These are phyloP conservation scores for Tieghemostelium lacteum DNA, from an alignment of 78 protist genomes.

Conservation along the genomic window DNA sequence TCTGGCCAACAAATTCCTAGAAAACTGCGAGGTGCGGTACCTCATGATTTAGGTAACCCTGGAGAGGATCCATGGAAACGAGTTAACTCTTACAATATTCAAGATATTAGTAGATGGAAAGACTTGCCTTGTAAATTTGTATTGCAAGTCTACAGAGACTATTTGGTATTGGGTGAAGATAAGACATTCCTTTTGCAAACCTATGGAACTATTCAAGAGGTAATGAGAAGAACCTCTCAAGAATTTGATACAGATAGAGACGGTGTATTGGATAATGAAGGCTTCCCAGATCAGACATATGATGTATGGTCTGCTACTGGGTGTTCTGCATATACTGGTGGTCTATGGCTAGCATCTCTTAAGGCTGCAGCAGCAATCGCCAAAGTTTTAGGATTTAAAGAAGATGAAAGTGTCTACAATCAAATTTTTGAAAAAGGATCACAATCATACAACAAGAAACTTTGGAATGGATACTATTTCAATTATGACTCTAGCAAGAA, in stretches of 20 bases:
- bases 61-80: conserved; percentile 86
- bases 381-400: conserved; percentile 40
- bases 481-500: conserved; percentile 52
- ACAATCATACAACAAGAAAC: conserved; percentile 26
- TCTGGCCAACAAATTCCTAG: conserved; percentile 64
- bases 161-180: conserved; percentile 34
- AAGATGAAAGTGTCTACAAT: conserved; percentile 48
- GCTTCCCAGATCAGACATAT: conserved; percentile 88
- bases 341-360: conserved; percentile 71
- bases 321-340: conserved; percentile 75
- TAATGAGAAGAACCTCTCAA: conserved; percentile 19
- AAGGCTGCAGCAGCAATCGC: conserved; percentile 58
- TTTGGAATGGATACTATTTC: conserved; percentile 79
- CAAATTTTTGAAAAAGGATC: conserved; percentile 56
- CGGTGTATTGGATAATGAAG: conserved; percentile 90
- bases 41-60: conserved; percentile 87
- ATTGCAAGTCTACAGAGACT: conserved; percentile 80
- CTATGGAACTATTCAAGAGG: conserved; percentile 32
- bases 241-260: conserved; percentile 81
- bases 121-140: conserved; percentile 88
- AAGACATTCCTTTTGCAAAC: conserved; percentile 32
- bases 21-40: conserved; percentile 78
- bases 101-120: conserved; percentile 89
- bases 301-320: conserved; percentile 80
- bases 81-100: conserved; percentile 88